Percentiles rank a stretch among this genome's conserved stretches.
Conservation (phyloP, 1,284 basidiomycete species). For the Pseudozyma pruni region DNA sequence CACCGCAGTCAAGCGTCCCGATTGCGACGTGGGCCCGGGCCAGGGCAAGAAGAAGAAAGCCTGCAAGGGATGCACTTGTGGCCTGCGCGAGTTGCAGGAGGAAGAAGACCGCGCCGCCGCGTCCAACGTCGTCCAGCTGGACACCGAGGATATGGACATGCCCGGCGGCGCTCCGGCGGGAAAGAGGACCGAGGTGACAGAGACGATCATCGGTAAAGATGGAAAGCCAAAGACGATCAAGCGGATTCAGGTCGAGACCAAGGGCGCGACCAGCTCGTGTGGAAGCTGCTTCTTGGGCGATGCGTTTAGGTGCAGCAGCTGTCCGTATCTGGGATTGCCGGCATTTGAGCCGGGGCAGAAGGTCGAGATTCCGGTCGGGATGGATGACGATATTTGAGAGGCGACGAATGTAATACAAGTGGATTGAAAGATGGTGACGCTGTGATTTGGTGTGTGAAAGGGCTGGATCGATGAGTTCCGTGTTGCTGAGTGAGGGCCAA, state of each 20-base stretch:
- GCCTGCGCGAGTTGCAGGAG: conserved; percentile 64
- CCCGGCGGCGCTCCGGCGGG: conserved; percentile 28
- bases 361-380: conserved; percentile 74
- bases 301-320: conserved; percentile 93
- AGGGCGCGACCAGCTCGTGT: conserved; percentile 82
- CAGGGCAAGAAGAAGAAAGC: conserved; percentile 62
- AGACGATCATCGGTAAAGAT: conserved; percentile 62
- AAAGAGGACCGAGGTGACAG: conserved; percentile 53
- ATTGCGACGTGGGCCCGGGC: conserved; percentile 61
- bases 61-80: conserved; percentile 67
- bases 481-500: no score
- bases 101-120: conserved; percentile 53
- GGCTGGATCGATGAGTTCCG: no score
- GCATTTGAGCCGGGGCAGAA: conserved; percentile 99
- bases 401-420: background rate
- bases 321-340: conserved; percentile 94
- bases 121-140: conserved; percentile 56
- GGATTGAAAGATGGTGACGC: no score
- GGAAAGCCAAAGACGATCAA: conserved; percentile 64
- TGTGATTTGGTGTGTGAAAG: no score
- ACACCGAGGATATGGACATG: conserved; percentile 60
- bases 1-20: conserved; percentile 57
- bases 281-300: conserved; percentile 98
- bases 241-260: conserved; percentile 65
- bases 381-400: conserved; percentile 64